Evolutionary conservation across 164 flowering plant genomes (phyloP).

Genomic region (Saururus chinensis): DNA sequence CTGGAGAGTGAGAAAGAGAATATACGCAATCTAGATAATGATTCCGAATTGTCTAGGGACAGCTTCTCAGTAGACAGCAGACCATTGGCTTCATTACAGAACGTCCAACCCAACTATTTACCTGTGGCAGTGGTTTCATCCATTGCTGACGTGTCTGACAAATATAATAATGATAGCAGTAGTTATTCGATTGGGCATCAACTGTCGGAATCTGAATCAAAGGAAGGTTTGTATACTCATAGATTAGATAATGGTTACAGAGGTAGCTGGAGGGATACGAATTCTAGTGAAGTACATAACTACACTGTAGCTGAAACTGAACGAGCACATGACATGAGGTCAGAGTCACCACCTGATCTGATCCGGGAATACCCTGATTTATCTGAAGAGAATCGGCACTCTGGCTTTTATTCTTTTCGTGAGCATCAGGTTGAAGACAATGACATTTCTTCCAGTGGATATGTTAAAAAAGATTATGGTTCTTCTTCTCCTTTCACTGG

Average conservation of each 20-base stretch:
- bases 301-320: neutral
- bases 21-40: neutral
- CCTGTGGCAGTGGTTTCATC: neutral
- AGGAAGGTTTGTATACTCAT: constrained; percentile 14
- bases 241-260: constrained; percentile 8
- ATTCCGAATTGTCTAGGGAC: neutral
- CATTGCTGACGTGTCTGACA: neutral
- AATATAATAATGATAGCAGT: neutral
- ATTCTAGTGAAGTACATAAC: neutral
- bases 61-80: neutral
- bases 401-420: neutral
- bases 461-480: neutral
- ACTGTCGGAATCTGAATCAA: constrained; percentile 13
- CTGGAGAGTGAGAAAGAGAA: neutral
- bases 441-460: neutral
- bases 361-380: neutral
- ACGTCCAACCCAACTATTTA: neutral
- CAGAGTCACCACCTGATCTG: neutral
- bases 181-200: constrained; percentile 1
- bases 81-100: neutral
- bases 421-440: neutral
- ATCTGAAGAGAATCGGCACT: neutral
- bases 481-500: neutral
- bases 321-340: neutral
- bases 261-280: neutral